Percentiles rank a stretch among this genome's conserved stretches.
Conservation (phyloP, 495 filamentous ascomycete genomes). For the Neurospora sp. region DNA sequence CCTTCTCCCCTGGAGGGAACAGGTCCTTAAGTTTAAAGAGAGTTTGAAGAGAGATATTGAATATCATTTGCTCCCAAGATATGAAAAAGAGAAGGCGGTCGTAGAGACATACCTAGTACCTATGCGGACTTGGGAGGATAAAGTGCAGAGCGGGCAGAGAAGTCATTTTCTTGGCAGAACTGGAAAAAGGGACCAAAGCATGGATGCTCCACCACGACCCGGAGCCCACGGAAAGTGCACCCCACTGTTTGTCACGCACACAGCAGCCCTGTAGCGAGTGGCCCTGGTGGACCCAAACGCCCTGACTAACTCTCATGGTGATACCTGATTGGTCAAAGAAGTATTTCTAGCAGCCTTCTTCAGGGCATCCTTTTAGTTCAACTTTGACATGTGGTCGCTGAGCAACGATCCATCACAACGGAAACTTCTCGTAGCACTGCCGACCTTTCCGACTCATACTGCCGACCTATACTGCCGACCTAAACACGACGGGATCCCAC, state of each 20-base stretch:
- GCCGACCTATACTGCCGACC: neutral
- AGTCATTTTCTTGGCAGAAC: neutral
- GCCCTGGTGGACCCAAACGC: neutral
- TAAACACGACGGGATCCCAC: neutral
- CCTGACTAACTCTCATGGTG: neutral
- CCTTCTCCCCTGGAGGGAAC: no score
- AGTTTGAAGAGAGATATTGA: neutral
- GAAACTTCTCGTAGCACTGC: neutral
- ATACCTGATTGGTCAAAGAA: neutral
- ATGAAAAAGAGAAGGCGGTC: neutral
- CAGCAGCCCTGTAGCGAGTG: neutral
- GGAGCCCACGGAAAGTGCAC: neutral
- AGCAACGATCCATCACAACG: neutral
- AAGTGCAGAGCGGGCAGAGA: neutral
- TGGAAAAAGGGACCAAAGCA: neutral
- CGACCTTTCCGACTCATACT: no score
- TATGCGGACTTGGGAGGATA: neutral
- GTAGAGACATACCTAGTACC: no score
- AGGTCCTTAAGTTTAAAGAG: neutral
- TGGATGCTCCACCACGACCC: neutral
- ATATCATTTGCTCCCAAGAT: neutral
- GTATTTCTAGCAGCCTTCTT: neutral
- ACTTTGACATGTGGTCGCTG: neutral
- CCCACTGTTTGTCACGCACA: neutral
- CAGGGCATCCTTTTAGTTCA: neutral